Base-by-base conservation (phyloP, 2,329 filamentous ascomycete genomes). In the Penicillium polonicum region DNA sequence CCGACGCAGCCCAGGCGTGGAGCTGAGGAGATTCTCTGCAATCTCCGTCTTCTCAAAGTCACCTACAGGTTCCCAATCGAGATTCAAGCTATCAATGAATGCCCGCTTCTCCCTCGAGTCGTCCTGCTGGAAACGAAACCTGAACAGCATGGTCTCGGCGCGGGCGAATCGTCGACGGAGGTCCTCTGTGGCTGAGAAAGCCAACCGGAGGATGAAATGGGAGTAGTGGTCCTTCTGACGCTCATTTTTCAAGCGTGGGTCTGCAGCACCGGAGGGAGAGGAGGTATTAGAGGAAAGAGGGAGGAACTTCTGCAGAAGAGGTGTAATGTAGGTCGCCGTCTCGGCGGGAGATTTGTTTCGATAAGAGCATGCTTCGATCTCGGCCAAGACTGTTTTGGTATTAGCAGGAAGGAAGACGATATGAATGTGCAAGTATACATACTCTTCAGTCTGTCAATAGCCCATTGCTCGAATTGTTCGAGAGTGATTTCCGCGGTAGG, bases 381-480 rank as follows among this genome's bases (percentile, higher is more conserved):
- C 72, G 49, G 75, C 76, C 55, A 78, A 67, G 35, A 76, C 73
- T 77, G 44, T 48, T 48, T 48, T 45, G 8, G 12, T 17, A 25
- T 60, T 53, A 66, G 59, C 39, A 36, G 15, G 19, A 10, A 31
- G 15, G 5, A 31, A 31, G 23, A 9, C 2, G 25, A 13, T 1
- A 13, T 17, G 33, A 4, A 31, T 3, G 6, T 13, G 23, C 2
- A 25, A 17, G n/a, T 31, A 17, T 9, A 52, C 79, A 55, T 79
- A 91, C 91, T 85, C 78, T 91, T 88, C 64, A 99, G 76, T 57
- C 94, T 83, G 69, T 96, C 90, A 70, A 99, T 97, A 12, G 92
- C 94, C 94, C 94, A 99, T 83, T 96, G 92, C 74, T 99, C 94
- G 70, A 99, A 99, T 72, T 99, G 88, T 72, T 99, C 94, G 42